phyloP scores from a whole-genome alignment of 441 rosid species.

The Eutrema salsugineum region DNA sequence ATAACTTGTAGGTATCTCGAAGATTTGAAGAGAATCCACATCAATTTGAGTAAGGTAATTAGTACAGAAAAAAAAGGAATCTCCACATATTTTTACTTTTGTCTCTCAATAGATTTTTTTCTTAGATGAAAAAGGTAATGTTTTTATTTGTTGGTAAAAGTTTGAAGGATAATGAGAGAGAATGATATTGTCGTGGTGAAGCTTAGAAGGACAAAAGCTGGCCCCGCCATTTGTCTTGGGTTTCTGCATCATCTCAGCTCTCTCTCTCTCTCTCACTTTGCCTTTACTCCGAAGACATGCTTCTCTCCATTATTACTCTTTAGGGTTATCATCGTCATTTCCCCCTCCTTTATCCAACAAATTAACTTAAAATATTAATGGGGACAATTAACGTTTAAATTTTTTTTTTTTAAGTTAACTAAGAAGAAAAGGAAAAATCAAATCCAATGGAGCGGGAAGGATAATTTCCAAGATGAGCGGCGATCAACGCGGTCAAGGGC shows the following conservation, averaged over 20 bases:
- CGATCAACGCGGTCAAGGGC: constrained; percentile 41
- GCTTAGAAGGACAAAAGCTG: constrained; percentile 55
- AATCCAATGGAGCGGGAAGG: constrained; percentile 37
- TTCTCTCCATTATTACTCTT: constrained; percentile 28
- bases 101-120: background rate
- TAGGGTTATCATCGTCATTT: constrained; percentile 3
- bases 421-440: constrained; percentile 2
- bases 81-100: background rate
- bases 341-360: background rate
- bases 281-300: constrained; percentile 59
- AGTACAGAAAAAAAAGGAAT: constrained; percentile 1
- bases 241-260: constrained; percentile 31
- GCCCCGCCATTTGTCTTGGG: constrained; percentile 33
- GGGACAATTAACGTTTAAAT: background rate
- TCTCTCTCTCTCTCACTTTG: constrained; percentile 30
- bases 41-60: background rate
- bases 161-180: constrained; percentile 9
- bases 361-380: background rate
- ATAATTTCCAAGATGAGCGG: constrained; percentile 31
- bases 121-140: background rate
- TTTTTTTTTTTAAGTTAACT: background rate
- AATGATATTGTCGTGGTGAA: constrained; percentile 39
- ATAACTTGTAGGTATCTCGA: background rate
- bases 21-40: constrained; percentile 13
- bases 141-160: background rate